Evolutionary conservation across 768 basidiomycete species (phyloP).

Genomic region (Atractiella rhizophila): DNA sequence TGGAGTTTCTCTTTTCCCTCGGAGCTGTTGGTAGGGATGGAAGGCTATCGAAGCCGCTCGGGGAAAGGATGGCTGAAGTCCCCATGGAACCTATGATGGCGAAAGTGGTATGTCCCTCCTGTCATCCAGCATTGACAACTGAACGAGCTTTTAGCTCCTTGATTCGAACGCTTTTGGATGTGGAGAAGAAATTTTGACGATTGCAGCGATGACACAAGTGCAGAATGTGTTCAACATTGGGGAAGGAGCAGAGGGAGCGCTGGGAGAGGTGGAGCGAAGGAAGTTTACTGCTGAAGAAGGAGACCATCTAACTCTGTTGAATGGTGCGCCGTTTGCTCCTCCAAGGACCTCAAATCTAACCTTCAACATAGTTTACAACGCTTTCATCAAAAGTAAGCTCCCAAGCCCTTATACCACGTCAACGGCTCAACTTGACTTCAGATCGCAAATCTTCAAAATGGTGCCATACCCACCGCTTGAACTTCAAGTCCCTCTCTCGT

Average conservation of each 20-base stretch:
- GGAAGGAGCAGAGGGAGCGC: constrained; percentile 55
- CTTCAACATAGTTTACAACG: constrained; percentile 56
- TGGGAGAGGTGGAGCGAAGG: constrained; percentile 71
- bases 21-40: constrained; percentile 58
- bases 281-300: constrained; percentile 98
- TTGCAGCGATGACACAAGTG: constrained; percentile 81
- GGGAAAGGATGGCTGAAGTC: constrained; percentile 72
- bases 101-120: constrained; percentile 48
- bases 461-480: constrained; percentile 79
- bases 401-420: no score
- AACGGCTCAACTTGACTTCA: neutral
- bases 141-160: constrained; percentile 36
- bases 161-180: constrained; percentile 61
- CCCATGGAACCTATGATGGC: constrained; percentile 63
- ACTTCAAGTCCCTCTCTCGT: constrained; percentile 77
- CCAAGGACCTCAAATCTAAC: neutral
- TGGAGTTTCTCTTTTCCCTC: constrained; percentile 54
- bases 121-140: neutral
- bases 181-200: constrained; percentile 83
- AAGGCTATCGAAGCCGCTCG: constrained; percentile 47
- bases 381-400: constrained; percentile 42
- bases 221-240: constrained; percentile 77
- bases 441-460: constrained; percentile 53
- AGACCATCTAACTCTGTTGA: constrained; percentile 79
- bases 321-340: constrained; percentile 31